phyloP scores from a whole-genome alignment of 495 filamentous ascomycete genomes.

The Tuber umbilicatum region DNA sequence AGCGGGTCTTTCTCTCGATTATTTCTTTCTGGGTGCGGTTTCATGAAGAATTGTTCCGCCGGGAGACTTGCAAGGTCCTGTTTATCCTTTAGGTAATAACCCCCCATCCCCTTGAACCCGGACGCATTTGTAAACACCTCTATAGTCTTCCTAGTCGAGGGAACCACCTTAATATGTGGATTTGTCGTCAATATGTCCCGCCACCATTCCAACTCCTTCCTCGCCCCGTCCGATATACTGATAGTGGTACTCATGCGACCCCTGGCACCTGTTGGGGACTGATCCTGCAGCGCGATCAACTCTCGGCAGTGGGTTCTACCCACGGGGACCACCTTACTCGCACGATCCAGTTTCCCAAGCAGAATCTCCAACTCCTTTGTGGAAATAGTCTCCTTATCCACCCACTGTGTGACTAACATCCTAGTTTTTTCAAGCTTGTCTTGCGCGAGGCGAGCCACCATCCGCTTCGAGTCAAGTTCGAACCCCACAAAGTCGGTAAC shows the following conservation, averaged over 20 bases:
- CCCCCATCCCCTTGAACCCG: not conserved
- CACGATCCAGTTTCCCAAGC: constrained; percentile 1
- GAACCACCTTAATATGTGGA: not conserved
- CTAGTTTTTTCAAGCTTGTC: not conserved
- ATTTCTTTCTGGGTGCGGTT: not conserved
- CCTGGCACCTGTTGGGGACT: not conserved
- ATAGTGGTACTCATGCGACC: not conserved
- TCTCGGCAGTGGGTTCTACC: not conserved
- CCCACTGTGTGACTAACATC: not conserved
- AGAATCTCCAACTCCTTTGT: not conserved
- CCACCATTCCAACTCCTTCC: not conserved
- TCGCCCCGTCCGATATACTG: not conserved
- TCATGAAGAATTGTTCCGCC: not conserved
- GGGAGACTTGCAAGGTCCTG: not conserved
- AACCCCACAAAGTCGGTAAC: not conserved
- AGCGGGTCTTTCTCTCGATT: not conserved
- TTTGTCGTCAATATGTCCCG: not conserved
- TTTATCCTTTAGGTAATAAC: not conserved
- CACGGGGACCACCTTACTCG: not conserved
- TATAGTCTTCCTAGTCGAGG: not conserved
- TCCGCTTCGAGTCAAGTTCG: not conserved
- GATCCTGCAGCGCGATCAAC: not conserved
- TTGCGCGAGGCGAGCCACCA: not conserved
- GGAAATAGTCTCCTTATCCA: not conserved
- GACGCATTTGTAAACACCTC: not conserved